Evolutionary conservation across 192 early-diverging fungal genomes (phyloP), one percentile per base, ranked within the genome.

Genomic region (Podila epicladia): DNA sequence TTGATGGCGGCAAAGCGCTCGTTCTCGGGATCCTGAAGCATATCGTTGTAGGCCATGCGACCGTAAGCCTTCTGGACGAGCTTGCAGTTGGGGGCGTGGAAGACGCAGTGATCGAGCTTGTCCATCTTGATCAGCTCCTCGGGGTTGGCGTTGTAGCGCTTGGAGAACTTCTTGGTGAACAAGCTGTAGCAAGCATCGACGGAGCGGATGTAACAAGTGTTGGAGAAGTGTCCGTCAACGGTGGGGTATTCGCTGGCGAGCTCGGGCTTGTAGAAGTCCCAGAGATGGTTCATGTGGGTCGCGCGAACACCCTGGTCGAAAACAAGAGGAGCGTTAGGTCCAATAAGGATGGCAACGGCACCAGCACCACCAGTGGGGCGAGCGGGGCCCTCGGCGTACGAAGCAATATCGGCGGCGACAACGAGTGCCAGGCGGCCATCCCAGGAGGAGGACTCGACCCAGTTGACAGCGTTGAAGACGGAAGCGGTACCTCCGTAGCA

Each of bases 201-300:
- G 33, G 96, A 94, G 58, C 90, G 92, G 69, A 96, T 86, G 83
- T 98, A 99, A 86, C 97, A 98, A 20, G 88, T 88, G 87, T 95
- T 95, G 57, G 94, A 95, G 59, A 97, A 92, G 38, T 95, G 94
- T 9, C 98, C 98, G 83, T 99, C 98, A 58, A 99, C 98, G 41
- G 92, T 92, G 62, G 98, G 98, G 88, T 95, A 99, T 86, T 99
- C 98, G 67, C 94, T 96, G 67, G 93, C 92, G 74, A 98, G 89
- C 88, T 99, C 92, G 67, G 98, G 97, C 93, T 99, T 99, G 92
- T 98, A 99, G 71, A 99, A 99, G 75, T 99, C 98, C 86, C 95
- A 99, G 51, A 92, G 92, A 85, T 99, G 96, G 82, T 96, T 94
- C 94, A 99, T 97, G 85, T 97, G 94, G 33, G 96, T 96, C 55